These are phyloP conservation scores for Ogataea trehaloabstinens DNA, from an alignment of 805 yeast species.

Conservation along the genomic window DNA sequence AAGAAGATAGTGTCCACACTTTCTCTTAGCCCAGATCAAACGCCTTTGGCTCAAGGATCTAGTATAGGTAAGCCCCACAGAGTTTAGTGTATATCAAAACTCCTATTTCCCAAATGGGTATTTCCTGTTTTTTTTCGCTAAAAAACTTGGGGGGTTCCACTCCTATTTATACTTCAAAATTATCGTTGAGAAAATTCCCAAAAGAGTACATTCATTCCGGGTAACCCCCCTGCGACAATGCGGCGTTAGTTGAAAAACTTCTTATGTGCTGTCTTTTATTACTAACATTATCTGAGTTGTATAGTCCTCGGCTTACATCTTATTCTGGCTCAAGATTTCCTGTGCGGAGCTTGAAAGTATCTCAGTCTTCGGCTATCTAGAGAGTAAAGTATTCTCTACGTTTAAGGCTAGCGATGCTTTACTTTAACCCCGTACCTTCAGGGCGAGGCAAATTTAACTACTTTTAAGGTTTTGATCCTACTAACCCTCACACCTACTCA, in stretches of 20 bases:
- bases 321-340: too few relatives aligned
- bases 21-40: background rate
- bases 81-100: background rate
- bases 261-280: constrained; percentile 6
- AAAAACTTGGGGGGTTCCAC: constrained; percentile 12
- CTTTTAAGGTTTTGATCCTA: too few relatives aligned
- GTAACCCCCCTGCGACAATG: constrained; percentile 6
- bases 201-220: constrained; percentile 4
- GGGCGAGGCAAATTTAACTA: too few relatives aligned
- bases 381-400: too few relatives aligned
- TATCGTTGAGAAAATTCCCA: constrained; percentile 2
- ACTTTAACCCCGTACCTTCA: too few relatives aligned
- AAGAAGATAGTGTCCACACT: constrained; percentile 1
- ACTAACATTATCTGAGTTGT: too few relatives aligned
- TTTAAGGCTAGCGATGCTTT: too few relatives aligned
- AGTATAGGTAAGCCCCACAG: constrained; percentile 1
- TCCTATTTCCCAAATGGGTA: constrained; percentile 1
- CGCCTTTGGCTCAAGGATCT: background rate
- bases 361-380: too few relatives aligned
- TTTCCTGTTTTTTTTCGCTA: background rate
- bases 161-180: constrained; percentile 22
- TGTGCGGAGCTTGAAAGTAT: too few relatives aligned
- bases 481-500: too few relatives aligned
- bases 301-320: too few relatives aligned
- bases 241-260: constrained; percentile 1